Conservation (phyloP, 495 filamentous ascomycete species). For the Hypoxylon crocopeplum region DNA sequence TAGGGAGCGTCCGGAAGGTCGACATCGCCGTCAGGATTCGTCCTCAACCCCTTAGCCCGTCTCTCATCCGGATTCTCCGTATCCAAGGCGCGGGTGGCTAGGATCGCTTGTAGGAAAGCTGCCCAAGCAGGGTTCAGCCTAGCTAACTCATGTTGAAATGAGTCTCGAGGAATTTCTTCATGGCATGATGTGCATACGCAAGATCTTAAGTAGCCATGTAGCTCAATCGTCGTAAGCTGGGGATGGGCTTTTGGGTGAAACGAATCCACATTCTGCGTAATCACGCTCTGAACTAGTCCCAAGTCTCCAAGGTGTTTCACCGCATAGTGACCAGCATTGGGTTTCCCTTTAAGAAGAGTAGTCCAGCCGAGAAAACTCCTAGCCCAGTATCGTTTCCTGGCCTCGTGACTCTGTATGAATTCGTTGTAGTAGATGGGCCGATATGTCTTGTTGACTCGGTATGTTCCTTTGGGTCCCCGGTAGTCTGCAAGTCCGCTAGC, state of each 20-base stretch:
- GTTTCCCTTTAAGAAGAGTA: constrained; percentile 73
- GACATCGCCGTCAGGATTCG: constrained; percentile 94
- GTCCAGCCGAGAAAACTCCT: constrained; percentile 93
- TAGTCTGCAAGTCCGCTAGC: constrained; percentile 94
- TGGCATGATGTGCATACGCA: constrained; percentile 82
- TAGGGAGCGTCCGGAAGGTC: constrained; percentile 90
- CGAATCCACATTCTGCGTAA: constrained; percentile 97
- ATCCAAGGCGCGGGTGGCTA: constrained; percentile 74
- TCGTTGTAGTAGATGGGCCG: constrained; percentile 93
- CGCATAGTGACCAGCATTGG: constrained; percentile 82
- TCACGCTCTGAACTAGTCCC: constrained; percentile 75
- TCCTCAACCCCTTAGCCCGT: constrained; percentile 70
- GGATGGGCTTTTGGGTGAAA: constrained; percentile 86
- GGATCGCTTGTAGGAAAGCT: constrained; percentile 71
- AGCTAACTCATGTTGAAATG: constrained; percentile 79
- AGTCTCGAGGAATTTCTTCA: constrained; percentile 67
- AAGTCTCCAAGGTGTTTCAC: constrained; percentile 71
- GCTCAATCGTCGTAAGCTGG: constrained; percentile 73
- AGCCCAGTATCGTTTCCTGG: constrained; percentile 95
- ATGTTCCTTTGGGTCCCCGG: constrained; percentile 87
- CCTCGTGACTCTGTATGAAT: constrained; percentile 81
- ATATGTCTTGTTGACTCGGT: constrained; percentile 86
- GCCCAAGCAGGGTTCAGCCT: constrained; percentile 87
- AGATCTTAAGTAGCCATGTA: constrained; percentile 88
- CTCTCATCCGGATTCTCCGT: constrained; percentile 78